phyloP scores from a whole-genome alignment of 2,329 filamentous ascomycete genomes.

The Penicillium psychrosexuale region DNA sequence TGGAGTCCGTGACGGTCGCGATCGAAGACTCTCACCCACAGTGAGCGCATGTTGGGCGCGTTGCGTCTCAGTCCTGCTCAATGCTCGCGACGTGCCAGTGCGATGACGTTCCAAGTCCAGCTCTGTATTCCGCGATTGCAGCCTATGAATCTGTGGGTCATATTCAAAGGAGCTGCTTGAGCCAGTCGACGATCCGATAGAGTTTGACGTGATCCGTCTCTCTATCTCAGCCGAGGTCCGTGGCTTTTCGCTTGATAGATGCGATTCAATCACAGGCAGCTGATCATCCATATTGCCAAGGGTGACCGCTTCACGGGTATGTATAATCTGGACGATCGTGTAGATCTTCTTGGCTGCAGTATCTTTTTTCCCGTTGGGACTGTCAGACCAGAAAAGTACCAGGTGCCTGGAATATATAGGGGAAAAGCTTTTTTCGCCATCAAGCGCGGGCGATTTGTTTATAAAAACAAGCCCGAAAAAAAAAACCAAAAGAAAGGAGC shows the following conservation, averaged over 20 bases:
- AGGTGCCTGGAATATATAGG: not conserved
- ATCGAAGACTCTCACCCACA: conserved; percentile 30
- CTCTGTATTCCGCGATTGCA: conserved; percentile 33
- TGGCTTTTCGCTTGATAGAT: conserved; percentile 2
- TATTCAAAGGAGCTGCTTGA: conserved; percentile 30
- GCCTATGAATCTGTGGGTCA: conserved; percentile 24
- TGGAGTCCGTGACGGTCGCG: conserved; percentile 23
- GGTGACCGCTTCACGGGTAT: conserved; percentile 1
- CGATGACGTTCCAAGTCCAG: conserved; percentile 30
- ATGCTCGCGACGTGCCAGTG: conserved; percentile 22
- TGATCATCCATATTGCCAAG: conserved; percentile 6
- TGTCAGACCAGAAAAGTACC: not conserved
- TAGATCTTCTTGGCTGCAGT: conserved; percentile 6
- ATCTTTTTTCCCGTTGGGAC: not conserved
- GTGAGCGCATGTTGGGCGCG: conserved; percentile 40
- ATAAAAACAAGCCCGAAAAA: not conserved
- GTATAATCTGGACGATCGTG: not conserved
- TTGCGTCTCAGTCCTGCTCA: conserved; percentile 33
- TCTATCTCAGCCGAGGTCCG: conserved; percentile 9
- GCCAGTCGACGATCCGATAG: conserved; percentile 16
- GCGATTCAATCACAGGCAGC: not conserved
- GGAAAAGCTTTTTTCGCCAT: not conserved
- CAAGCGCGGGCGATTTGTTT: not conserved
- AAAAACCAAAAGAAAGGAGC: not conserved
- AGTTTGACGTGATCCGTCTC: conserved; percentile 13